A percentile compares a stretch with the other conserved stretches of the same genome.
Evolutionary conservation across 768 basidiomycete genomes (phyloP).

Genomic region (Hygrophorus pudorinus): DNA sequence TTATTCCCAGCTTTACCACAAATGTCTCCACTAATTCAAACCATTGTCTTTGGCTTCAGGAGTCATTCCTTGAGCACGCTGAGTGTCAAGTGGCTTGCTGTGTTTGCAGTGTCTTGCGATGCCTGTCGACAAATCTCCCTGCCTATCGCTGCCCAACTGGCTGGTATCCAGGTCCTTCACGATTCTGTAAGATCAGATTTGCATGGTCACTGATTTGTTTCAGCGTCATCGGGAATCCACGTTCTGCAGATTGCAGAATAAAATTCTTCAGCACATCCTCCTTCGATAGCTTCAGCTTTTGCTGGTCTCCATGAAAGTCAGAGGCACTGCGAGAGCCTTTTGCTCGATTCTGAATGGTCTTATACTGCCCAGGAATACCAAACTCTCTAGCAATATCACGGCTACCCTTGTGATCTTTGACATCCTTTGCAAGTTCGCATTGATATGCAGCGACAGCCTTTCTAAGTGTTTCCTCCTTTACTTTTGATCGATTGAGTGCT

Average conservation of each 20-base stretch:
- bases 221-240: conserved; percentile 8
- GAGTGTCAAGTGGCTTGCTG: conserved; percentile 22
- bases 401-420: neutral
- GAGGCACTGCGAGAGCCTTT: neutral
- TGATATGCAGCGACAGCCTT: neutral
- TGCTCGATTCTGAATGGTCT: neutral
- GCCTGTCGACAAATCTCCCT: conserved; percentile 15
- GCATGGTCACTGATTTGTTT: conserved; percentile 8
- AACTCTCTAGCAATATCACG: neutral
- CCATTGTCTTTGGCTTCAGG: conserved; percentile 19
- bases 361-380: neutral
- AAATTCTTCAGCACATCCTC: conserved; percentile 14
- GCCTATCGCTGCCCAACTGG: conserved; percentile 15
- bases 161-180: conserved; percentile 3
- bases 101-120: conserved; percentile 18
- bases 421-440: neutral
- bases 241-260: conserved; percentile 12
- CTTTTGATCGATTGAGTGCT: neutral
- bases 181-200: conserved; percentile 9
- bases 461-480: neutral
- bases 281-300: neutral
- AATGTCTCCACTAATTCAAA: conserved; percentile 19
- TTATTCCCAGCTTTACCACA: conserved; percentile 16
- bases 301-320: neutral
- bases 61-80: conserved; percentile 20